Percentiles rank a stretch among this genome's conserved stretches.
Conservation (phyloP, 164 flowering plant species). For the Liquidambar formosana region DNA sequence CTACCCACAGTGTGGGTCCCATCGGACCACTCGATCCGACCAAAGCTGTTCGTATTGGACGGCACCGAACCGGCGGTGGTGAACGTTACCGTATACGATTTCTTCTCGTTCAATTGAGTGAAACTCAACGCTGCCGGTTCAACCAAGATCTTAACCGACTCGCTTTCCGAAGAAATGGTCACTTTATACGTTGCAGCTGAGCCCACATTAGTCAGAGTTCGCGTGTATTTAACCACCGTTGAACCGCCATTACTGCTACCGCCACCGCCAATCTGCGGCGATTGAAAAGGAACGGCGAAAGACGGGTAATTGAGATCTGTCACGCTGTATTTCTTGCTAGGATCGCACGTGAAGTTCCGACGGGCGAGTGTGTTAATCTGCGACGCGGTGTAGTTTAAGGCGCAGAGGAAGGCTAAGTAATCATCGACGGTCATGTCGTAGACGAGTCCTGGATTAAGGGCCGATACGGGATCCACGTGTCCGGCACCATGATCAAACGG, state of each 20-base stretch:
- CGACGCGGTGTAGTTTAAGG: conserved; percentile 44
- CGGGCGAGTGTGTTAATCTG: conserved; percentile 41
- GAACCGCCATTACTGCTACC: conserved; percentile 5
- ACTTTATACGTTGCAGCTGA: conserved; percentile 12
- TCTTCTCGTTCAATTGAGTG: too few relatives aligned
- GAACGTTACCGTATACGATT: too few relatives aligned
- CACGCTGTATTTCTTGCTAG: conserved; percentile 39
- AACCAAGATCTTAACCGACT: conserved; percentile 5
- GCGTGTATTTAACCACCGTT: conserved; percentile 4
- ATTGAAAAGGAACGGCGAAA: too few relatives aligned
- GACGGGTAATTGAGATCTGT: too few relatives aligned
- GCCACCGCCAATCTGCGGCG: too few relatives aligned
- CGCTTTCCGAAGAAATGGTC: neutral
- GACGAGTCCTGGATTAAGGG: conserved; percentile 65
- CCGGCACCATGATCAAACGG: conserved; percentile 71
- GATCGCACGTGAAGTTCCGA: conserved; percentile 43
- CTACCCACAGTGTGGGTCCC: too few relatives aligned
- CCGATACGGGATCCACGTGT: conserved; percentile 65
- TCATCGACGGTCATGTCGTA: conserved; percentile 52
- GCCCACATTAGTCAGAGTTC: conserved; percentile 12
- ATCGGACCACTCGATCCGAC: too few relatives aligned
- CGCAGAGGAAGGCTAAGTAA: conserved; percentile 59
- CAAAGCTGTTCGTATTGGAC: conserved; percentile 5
- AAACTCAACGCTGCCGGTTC: conserved; percentile 2
- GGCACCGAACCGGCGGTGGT: too few relatives aligned